phyloP scores from a whole-genome alignment of 202 grass and related monocot genomes.

The Digitaria exilis region DNA sequence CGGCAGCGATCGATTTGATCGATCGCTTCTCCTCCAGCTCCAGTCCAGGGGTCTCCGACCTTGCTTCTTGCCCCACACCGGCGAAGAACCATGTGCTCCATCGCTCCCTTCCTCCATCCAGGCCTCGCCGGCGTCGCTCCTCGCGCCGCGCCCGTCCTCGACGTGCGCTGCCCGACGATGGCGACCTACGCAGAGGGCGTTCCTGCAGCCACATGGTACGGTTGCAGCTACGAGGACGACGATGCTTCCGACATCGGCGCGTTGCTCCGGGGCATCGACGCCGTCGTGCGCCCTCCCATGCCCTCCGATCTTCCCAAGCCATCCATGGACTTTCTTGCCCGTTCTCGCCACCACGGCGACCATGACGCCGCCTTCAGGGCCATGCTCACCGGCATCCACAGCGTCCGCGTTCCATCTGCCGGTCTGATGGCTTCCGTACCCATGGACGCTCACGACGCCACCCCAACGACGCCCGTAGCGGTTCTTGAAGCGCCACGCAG shows the following conservation, averaged over 20 bases:
- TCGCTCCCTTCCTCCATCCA: not conserved
- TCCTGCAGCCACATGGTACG: not conserved
- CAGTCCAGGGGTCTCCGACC: too few species aligned
- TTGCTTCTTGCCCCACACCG: too few species aligned
- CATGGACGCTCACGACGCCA: too few species aligned
- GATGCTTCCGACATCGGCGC: not conserved
- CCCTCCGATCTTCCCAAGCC: not conserved
- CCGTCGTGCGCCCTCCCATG: not conserved
- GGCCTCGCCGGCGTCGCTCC: not conserved
- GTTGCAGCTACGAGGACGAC: not conserved
- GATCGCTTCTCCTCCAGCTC: too few species aligned
- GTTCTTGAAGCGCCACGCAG: too few species aligned
- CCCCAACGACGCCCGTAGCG: too few species aligned
- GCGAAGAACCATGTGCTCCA: not conserved
- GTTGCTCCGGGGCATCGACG: not conserved
- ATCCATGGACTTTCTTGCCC: not conserved
- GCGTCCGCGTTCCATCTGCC: not conserved
- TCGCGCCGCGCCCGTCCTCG: too few species aligned
- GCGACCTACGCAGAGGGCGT: not conserved
- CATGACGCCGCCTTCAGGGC: not conserved
- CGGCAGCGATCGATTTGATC: too few species aligned
- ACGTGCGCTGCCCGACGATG: not conserved
- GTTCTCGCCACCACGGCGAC: not conserved
- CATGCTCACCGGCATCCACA: not conserved
- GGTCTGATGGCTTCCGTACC: not conserved